phyloP scores from a whole-genome alignment of 345 rosid species.

The Syzygium oleosum region DNA sequence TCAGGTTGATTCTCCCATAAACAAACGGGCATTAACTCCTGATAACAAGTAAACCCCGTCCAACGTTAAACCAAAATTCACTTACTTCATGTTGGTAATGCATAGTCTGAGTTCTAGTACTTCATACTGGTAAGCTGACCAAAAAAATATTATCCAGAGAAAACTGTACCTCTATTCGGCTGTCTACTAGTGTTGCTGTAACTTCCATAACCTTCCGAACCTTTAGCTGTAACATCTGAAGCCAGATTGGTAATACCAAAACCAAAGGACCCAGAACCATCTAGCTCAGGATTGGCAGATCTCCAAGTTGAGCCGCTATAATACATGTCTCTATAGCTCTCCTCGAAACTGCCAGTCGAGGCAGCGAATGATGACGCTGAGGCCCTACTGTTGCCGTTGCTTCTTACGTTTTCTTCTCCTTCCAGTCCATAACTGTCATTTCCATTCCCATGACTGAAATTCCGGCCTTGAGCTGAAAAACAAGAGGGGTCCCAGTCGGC shows the following conservation, averaged over 20 bases:
- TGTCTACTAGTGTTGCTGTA: constrained; percentile 70
- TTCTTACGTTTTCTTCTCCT: constrained; percentile 55
- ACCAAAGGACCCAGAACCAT: constrained; percentile 53
- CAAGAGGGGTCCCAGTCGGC: constrained; percentile 60
- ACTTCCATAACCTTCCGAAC: constrained; percentile 68
- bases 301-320: constrained; percentile 81
- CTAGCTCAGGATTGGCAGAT: constrained; percentile 51
- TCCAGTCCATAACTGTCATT: constrained; percentile 32
- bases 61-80: background rate
- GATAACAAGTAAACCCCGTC: background rate
- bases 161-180: constrained; percentile 67
- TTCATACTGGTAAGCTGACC: background rate
- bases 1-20: background rate
- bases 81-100: background rate
- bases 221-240: constrained; percentile 50
- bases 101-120: background rate
- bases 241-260: constrained; percentile 58
- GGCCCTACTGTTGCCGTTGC: constrained; percentile 30
- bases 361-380: constrained; percentile 54
- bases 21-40: background rate
- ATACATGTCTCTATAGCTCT: constrained; percentile 58
- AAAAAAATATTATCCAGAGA: background rate
- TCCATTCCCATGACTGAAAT: constrained; percentile 25
- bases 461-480: constrained; percentile 25
- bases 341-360: constrained; percentile 44